Evolutionary conservation across 352 stramenopile genomes (phyloP).

Genomic region (Halophytophthora polymorphica): DNA sequence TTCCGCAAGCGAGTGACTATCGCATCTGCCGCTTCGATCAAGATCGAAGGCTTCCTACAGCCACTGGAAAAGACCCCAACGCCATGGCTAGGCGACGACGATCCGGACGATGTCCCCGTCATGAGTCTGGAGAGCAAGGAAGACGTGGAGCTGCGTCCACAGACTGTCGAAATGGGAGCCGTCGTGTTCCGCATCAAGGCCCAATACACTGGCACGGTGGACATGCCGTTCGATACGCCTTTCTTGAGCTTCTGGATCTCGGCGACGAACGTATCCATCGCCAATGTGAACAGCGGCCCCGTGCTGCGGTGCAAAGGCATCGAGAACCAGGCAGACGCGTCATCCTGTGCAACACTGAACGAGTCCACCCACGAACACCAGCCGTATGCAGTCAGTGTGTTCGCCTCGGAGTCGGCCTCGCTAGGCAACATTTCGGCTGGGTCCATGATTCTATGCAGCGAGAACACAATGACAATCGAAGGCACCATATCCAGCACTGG

Average conservation of each 20-base stretch:
- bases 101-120: slow-evolving; percentile 12
- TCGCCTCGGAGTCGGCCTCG: slow-evolving; percentile 31
- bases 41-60: slow-evolving; percentile 47
- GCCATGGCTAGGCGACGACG: background rate
- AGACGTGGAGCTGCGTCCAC: slow-evolving; percentile 42
- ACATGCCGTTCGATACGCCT: slow-evolving; percentile 60
- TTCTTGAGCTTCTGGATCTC: slow-evolving; percentile 44
- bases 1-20: slow-evolving; percentile 39
- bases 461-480: slow-evolving; percentile 30
- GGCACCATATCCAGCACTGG: slow-evolving; percentile 35
- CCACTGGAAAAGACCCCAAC: slow-evolving; percentile 22
- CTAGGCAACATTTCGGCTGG: slow-evolving; percentile 52
- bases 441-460: slow-evolving; percentile 59
- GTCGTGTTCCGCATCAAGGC: slow-evolving; percentile 32
- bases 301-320: slow-evolving; percentile 41
- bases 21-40: slow-evolving; percentile 23
- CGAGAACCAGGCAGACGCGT: slow-evolving; percentile 33
- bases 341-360: slow-evolving; percentile 33
- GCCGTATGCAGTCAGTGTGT: slow-evolving; percentile 44
- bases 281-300: slow-evolving; percentile 42
- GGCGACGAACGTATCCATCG: slow-evolving; percentile 44
- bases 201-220: slow-evolving; percentile 24
- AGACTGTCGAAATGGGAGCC: slow-evolving; percentile 47
- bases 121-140: slow-evolving; percentile 31
- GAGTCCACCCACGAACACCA: slow-evolving; percentile 7